These are phyloP conservation scores for Neolentinus lepideus DNA, from an alignment of 1,284 basidiomycete species.

Conservation along the genomic window DNA sequence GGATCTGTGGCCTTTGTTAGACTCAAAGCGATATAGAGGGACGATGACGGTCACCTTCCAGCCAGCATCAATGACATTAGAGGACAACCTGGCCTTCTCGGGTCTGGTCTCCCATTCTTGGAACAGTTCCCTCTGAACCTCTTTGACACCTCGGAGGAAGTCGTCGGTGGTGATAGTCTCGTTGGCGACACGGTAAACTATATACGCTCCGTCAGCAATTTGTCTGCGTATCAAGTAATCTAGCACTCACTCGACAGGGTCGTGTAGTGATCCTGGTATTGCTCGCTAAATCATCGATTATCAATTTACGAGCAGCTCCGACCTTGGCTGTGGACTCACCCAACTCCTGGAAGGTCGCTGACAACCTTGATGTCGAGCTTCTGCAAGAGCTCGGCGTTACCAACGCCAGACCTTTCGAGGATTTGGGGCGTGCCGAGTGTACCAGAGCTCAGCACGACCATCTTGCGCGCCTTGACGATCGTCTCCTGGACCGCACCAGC, in stretches of 20 bases:
- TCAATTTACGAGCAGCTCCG: background rate
- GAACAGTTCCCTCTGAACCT: slow-evolving; percentile 53
- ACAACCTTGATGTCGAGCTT: slow-evolving; percentile 53
- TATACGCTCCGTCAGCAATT: slow-evolving; percentile 2
- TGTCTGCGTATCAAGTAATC: background rate
- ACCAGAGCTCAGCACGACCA: slow-evolving; percentile 57
- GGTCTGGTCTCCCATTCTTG: slow-evolving; percentile 62
- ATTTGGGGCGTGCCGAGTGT: slow-evolving; percentile 65
- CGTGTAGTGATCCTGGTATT: slow-evolving; percentile 72
- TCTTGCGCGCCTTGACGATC: slow-evolving; percentile 56
- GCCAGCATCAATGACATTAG: slow-evolving; percentile 67
- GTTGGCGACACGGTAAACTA: slow-evolving; percentile 63
- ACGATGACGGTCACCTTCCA: slow-evolving; percentile 43
- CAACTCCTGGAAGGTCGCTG: slow-evolving; percentile 65
- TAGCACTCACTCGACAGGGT: slow-evolving; percentile 45
- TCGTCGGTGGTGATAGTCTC: slow-evolving; percentile 58
- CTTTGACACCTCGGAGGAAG: slow-evolving; percentile 61
- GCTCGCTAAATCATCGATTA: slow-evolving; percentile 33
- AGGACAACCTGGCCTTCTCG: slow-evolving; percentile 60
- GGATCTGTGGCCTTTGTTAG: slow-evolving; percentile 32
- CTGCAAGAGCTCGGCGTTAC: slow-evolving; percentile 44
- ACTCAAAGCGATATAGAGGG: background rate
- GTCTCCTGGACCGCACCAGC: slow-evolving; percentile 49
- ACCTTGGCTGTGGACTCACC: slow-evolving; percentile 29
- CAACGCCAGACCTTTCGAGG: slow-evolving; percentile 65